Evolutionary conservation across 768 basidiomycete genomes (phyloP).

Genomic region (Tephrocybe sp.): DNA sequence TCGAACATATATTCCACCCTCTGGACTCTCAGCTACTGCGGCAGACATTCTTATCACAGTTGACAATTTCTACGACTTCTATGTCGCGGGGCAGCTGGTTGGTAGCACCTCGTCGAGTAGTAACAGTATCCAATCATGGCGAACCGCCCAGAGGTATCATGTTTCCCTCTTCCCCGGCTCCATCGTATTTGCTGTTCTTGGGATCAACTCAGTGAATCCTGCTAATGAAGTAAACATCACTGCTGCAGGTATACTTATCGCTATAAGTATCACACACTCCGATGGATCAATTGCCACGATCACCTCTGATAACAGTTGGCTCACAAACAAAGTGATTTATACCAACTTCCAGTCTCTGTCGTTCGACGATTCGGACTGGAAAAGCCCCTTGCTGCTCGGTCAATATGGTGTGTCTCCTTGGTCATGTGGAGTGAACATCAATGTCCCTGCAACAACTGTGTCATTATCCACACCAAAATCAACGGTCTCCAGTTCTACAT

Average conservation of each 20-base stretch:
- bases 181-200: slow-evolving; percentile 6
- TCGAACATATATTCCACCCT: slow-evolving; percentile 5
- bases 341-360: neutral
- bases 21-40: neutral
- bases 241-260: slow-evolving; percentile 3
- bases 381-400: neutral
- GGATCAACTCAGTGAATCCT: neutral
- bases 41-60: slow-evolving; percentile 11
- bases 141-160: neutral
- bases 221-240: neutral
- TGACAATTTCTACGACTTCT: slow-evolving; percentile 5
- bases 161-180: neutral
- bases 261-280: slow-evolving; percentile 1
- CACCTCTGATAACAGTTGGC: neutral
- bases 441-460: neutral
- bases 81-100: slow-evolving; percentile 3
- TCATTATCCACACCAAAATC: neutral
- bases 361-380: slow-evolving; percentile 6
- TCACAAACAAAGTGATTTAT: neutral
- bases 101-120: neutral
- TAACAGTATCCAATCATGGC: neutral
- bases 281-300: neutral
- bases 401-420: neutral
- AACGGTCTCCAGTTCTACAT: too few species aligned
- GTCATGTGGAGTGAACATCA: neutral